Base-by-base conservation (phyloP, 129 eudicot species). In the Escallonia herrerae region DNA sequence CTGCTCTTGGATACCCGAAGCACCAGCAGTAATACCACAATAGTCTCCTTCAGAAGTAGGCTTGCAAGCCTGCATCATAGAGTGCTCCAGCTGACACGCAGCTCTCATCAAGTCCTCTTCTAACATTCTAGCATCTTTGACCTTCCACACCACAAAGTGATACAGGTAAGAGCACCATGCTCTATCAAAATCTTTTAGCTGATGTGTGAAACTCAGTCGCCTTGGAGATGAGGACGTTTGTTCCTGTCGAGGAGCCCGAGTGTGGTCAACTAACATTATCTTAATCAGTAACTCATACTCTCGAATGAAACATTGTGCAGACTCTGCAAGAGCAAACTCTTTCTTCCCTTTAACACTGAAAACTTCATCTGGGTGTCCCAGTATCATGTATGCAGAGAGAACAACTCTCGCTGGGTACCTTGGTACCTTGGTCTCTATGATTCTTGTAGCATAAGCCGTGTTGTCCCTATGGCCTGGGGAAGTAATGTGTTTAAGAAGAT, bases 61-160 rank as follows among this genome's bases (percentile, higher is more conserved):
- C 57, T 72, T 62, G 60, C 69, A 67, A 22, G 70, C 70, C 45
- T 66, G 70, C 55, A 72, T 67, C 73, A 66, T 66, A 10, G 73
- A 65, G 13, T 62, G 74, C 73, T 78, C 82, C 60, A 78, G 22
- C n/a, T 77, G 74, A 58, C 66, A 61, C 6, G 82, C 78, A 67
- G 82, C 78, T 61, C 65, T 67, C 15, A 78, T 57, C 64, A 78
- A 72, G 56, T 78, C 82, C 56, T 72, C 62, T 40, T 78, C 82
- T 13, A 78, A 48, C 15, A 59, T 49, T 41, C 58, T 66, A 8
- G 66, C 77, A 67, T 78, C 82, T 62, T 78, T 72, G 14, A 72
- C 74, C 50, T 78, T 78, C 82, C 82, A 72, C 40, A n/a, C 33
- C 57, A 72, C 76, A 63, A 72, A 72, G 49, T 14, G 33, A 43